Evolutionary conservation across 306 rosid species (phyloP), one percentile per base, ranked within the genome.

Genomic region (Senna tora): DNA sequence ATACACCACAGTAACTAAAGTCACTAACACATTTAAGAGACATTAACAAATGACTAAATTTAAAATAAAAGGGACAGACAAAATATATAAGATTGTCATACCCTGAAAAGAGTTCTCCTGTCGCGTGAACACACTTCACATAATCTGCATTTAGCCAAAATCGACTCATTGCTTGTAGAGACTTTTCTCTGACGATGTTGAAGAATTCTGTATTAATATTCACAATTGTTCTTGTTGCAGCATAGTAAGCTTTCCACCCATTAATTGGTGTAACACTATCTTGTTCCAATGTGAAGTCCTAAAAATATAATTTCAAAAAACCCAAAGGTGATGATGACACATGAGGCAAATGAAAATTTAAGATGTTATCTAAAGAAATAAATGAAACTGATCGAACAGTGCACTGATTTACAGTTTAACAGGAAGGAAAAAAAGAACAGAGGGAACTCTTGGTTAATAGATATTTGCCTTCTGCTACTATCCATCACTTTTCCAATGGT

Each of bases 221-320:
- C 85, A 89, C 90, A 85, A 95, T 84, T 15, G 96, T 93, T 80
- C 96, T 65, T 45, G 99, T 95, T 52, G 96, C 99, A 77, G 99
- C 99, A 84, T 95, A 95, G 84, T 95, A 95, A 54, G 96, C 93
- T 75, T 95, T 95, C 99, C 99, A 92, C 73, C 99, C 99, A 70
- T 92, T 95, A 22, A 52, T 67, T 28, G 99, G 99, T 15, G 84
- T 89, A 57, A 95, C 67, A 13, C 79, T 81, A 73, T 84, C 96
- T 81, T 95, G 99, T 81, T 95, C 99, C 87, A 82, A 81, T 9
- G 99, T 88, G 81, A 89, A 95, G 83, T 95, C 99, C 94, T 88
- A 58, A 28, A 67, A 83, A 61, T 41, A 56, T 30, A 46, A 83
- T 25, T 39, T 61, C n/a, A 76, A 38, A 65, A 59, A 46, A 39